Conservation (phyloP, 768 basidiomycete genomes). For the Pleurotus citrinopileatus region DNA sequence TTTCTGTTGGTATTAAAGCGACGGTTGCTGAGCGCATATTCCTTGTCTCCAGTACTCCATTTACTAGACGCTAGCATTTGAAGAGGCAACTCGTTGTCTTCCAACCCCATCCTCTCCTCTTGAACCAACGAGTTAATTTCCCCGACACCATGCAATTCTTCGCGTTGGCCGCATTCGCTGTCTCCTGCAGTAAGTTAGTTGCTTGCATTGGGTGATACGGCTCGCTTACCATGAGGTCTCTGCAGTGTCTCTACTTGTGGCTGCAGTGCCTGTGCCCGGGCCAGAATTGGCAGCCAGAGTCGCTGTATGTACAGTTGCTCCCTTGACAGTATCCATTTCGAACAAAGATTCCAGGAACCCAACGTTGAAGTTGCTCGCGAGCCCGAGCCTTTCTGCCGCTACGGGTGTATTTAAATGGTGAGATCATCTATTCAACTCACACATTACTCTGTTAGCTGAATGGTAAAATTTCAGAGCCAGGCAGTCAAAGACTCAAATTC, state of each 20-base stretch:
- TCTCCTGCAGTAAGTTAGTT: constrained; percentile 4
- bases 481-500: too few relatives aligned
- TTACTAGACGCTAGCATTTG: constrained; percentile 1
- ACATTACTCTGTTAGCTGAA: too few relatives aligned
- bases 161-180: constrained; percentile 1
- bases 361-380: constrained; percentile 4
- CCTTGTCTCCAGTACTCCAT: constrained; percentile 7
- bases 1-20: constrained; percentile 10
- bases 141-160: constrained; percentile 8
- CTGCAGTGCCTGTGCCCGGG: constrained; percentile 6
- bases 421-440: too few relatives aligned
- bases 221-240: neutral
- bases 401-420: constrained; percentile 7
- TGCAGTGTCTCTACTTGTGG: neutral
- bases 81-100: constrained; percentile 5
- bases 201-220: neutral
- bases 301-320: neutral
- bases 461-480: too few relatives aligned
- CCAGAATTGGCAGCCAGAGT: constrained; percentile 3
- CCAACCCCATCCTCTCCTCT: neutral
- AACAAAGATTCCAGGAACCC: neutral
- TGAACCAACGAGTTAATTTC: neutral
- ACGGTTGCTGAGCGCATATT: constrained; percentile 2
- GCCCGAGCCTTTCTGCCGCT: constrained; percentile 9
- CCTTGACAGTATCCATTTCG: neutral